Conservation (phyloP, 2,329 filamentous ascomycete genomes). For the Cephalotrichum gorgonifer region DNA sequence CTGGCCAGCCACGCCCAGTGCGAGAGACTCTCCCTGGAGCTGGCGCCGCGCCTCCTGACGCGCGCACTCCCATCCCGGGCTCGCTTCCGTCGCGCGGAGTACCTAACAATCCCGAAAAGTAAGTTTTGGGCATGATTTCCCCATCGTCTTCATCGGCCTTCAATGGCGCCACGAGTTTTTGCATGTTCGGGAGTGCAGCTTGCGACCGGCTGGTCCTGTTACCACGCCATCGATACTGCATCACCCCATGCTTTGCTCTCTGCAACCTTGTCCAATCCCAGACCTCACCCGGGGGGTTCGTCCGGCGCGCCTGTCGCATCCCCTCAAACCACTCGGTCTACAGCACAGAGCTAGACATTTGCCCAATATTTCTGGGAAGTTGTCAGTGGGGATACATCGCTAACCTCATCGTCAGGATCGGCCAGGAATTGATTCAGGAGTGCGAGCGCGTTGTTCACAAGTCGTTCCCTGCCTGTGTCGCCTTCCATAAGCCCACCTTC, state of each 20-base stretch:
- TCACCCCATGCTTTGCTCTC: neutral
- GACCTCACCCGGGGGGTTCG: neutral
- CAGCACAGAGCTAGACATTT: neutral
- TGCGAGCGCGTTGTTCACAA: slow-evolving; percentile 52
- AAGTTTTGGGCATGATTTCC: slow-evolving; percentile 24
- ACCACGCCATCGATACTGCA: neutral
- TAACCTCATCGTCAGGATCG: slow-evolving; percentile 27
- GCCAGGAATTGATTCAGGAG: slow-evolving; percentile 46
- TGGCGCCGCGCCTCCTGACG: slow-evolving; percentile 22
- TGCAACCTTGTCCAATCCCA: slow-evolving; percentile 5
- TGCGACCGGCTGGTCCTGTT: neutral
- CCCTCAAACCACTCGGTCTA: slow-evolving; percentile 1
- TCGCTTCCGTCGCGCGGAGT: slow-evolving; percentile 20
- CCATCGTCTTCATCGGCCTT: neutral
- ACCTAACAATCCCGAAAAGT: slow-evolving; percentile 47
- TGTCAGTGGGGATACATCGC: slow-evolving; percentile 1
- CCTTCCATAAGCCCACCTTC: slow-evolving; percentile 54
- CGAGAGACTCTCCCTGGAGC: slow-evolving; percentile 44
- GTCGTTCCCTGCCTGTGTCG: slow-evolving; percentile 50
- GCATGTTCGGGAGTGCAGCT: neutral
- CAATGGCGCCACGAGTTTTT: neutral
- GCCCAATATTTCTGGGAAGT: neutral
- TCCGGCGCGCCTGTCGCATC: slow-evolving; percentile 1
- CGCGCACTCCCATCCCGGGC: slow-evolving; percentile 29
- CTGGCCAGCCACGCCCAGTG: slow-evolving; percentile 35